A percentile compares a stretch with the other conserved stretches of the same genome.
Conservation (phyloP, 495 filamentous ascomycete species). For the Penicillium coffeae region DNA sequence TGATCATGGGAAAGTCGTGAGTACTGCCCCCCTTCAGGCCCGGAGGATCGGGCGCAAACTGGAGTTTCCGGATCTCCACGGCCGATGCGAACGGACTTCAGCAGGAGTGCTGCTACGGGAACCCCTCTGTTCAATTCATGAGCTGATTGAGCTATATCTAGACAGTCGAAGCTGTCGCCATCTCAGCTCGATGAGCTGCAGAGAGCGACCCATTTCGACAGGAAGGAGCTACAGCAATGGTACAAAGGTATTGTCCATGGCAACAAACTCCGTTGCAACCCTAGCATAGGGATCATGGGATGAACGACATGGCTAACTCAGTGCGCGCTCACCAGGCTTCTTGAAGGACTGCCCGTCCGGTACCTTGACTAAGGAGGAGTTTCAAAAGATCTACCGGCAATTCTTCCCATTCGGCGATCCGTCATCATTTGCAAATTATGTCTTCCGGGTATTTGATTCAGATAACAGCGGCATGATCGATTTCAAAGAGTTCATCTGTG, state of each 20-base stretch:
- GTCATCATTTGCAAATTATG: constrained; percentile 94
- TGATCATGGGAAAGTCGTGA: constrained; percentile 47
- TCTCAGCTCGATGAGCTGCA: constrained; percentile 93
- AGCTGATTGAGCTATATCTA: too few relatives aligned
- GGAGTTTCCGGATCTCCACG: not conserved
- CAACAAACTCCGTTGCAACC: too few relatives aligned
- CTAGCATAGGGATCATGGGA: not conserved
- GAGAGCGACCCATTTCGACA: constrained; percentile 96
- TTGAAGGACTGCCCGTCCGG: constrained; percentile 96
- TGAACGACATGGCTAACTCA: constrained; percentile 1
- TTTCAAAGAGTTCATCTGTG: constrained; percentile 99
- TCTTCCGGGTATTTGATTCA: constrained; percentile 98
- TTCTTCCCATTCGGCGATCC: constrained; percentile 99
- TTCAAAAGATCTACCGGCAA: constrained; percentile 98
- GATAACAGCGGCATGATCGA: constrained; percentile 97
- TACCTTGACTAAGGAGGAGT: constrained; percentile 94
- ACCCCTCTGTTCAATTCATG: too few relatives aligned
- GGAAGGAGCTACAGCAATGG: constrained; percentile 99
- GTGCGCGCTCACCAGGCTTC: constrained; percentile 60
- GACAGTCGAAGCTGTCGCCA: constrained; percentile 92
- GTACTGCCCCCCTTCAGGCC: constrained; percentile 16
- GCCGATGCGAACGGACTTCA: not conserved
- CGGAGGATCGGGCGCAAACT: not conserved
- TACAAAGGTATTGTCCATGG: constrained; percentile 75
- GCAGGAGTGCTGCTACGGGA: too few relatives aligned